Evolutionary conservation across 1,139 yeast species (phyloP), one percentile per base, ranked within the genome.

Genomic region (Magnusiomyces paraingens): DNA sequence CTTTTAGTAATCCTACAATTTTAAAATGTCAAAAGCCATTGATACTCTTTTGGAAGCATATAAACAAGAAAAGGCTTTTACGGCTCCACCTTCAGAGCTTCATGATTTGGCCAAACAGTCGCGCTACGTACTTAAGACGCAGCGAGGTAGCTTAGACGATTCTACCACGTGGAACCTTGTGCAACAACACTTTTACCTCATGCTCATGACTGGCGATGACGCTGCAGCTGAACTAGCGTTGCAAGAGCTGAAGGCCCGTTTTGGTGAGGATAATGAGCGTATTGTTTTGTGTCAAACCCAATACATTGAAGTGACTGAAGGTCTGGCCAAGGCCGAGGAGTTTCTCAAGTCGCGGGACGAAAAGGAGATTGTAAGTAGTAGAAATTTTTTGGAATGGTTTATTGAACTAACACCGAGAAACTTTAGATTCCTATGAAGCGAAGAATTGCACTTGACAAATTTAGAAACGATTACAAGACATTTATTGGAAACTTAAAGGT

Each of bases 101-200:
- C 61, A 64, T 29, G 55, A 54, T 1, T 57, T 66, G 39, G 70
- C 69, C 59, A 44, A 52, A 11, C 52, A 48, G 15, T 68, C 73
- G 14, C 52, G 60, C 15, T 75, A 70, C 60, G 63, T 80, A 39
- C 58, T 64, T 39, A 52, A 65, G 20, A 55, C 66, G 53, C 62
- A 71, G 21, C 72, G 61, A 66, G 55, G 63, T 59, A 21, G 35
- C 18, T 44, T 68, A 75, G 49, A 72, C 71, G 74, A 81, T 36
- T 66, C 73, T 14, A 88, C 84, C 52, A 73, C 79, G 57, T 83
- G 77, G 66, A 74, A 78, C 15, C 69, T 90, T 40, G 74, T 82
- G 58, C 95, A 87, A 66, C 77, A 88, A 64, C 83, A 86, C 54
- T 87, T 88, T 66, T 82, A 82, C 64, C 73, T 90, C 48, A 73